These are phyloP conservation scores for Phoenix dactylifera DNA, from an alignment of 176 grass and related monocot species.

Conservation along the genomic window DNA sequence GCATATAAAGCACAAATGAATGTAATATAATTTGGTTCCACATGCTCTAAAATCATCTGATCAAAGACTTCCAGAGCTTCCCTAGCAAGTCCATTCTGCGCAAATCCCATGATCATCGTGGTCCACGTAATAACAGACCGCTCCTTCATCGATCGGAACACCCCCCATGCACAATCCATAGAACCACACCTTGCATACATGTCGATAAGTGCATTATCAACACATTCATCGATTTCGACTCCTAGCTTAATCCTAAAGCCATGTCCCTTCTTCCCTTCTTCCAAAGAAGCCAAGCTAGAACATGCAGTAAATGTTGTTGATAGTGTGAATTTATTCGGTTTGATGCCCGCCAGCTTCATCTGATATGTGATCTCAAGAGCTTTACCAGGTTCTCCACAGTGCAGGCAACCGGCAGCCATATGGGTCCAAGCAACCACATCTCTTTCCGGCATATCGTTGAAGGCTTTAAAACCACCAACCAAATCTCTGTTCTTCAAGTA, in stretches of 20 bases:
- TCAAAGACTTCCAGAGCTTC: slow-evolving; percentile 35
- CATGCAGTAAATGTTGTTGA: slow-evolving; percentile 32
- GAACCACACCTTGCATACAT: slow-evolving; percentile 51
- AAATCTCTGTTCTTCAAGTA: slow-evolving; percentile 41
- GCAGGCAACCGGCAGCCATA: slow-evolving; percentile 39
- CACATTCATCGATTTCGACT: slow-evolving; percentile 17
- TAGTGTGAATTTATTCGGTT: slow-evolving; percentile 46
- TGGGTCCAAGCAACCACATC: slow-evolving; percentile 65
- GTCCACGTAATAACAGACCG: slow-evolving; percentile 33
- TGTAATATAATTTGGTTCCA: slow-evolving; percentile 33
- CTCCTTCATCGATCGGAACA: slow-evolving; percentile 36
- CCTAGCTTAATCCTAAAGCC: slow-evolving; percentile 38
- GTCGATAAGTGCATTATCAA: slow-evolving; percentile 42
- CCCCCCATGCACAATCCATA: slow-evolving; percentile 17
- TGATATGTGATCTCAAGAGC: slow-evolving; percentile 21
- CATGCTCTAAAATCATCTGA: slow-evolving; percentile 27
- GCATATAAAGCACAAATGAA: slow-evolving; percentile 40
- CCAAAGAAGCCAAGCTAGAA: slow-evolving; percentile 11
- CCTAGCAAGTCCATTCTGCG: slow-evolving; percentile 21
- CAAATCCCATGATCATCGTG: slow-evolving; percentile 49
- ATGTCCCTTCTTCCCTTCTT: slow-evolving; percentile 33
- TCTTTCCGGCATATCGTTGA: slow-evolving; percentile 25
- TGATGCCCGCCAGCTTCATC: slow-evolving; percentile 31
- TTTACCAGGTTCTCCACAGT: slow-evolving; percentile 19
- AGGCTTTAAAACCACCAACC: slow-evolving; percentile 23